Evolutionary conservation across 495 filamentous ascomycete genomes (phyloP), one percentile per base, ranked within the genome.

Genomic region (Aspergillus saccharolyticus): DNA sequence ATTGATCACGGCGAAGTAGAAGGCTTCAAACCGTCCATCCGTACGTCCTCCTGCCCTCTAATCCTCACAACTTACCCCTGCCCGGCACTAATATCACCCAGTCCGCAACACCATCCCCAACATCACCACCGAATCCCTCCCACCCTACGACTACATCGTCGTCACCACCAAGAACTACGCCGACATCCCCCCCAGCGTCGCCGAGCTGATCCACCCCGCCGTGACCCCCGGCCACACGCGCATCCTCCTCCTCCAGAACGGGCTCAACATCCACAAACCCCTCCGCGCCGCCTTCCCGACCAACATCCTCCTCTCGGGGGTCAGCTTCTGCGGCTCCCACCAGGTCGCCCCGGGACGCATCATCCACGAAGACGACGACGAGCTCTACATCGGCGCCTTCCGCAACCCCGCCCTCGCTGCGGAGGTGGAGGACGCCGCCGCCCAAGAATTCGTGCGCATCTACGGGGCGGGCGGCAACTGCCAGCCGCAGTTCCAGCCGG

Each of bases 161-260:
- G 68, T 83, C 16, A 71, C 72, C 21, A 76, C 67, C 44, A 75
- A 75, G 47, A 69, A 67, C 33, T 55, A 67, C 20, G 53, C 69
- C 2, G 68, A 90, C 22, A 77, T 84, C n/a, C 18, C 47, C 10
- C 65, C 68, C 4, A 61, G 53, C 0, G 45, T 67, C 3, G 51
- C 56, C 16, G 61, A 76, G 0, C 70, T 88, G 24, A 76, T 85
- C 19, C 59, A 61, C 2, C 76, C 85, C 9, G 79, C 83, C n/a
- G 65, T 80, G 5, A 78, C 76, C 0, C 68, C 25, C 3, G 25
- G 25, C 25, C 25, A 28, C 25, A 80, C 83, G 1, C 68, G 69
- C 7, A 79, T 87, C 46, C 69, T 84, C 0, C 72, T 88, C 1
- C 69, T 82, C 28, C 84, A 87, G 63, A 88, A 86, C 59, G 85